phyloP scores from a whole-genome alignment of 192 early-diverging fungal species.

The Thamnidium elegans region DNA sequence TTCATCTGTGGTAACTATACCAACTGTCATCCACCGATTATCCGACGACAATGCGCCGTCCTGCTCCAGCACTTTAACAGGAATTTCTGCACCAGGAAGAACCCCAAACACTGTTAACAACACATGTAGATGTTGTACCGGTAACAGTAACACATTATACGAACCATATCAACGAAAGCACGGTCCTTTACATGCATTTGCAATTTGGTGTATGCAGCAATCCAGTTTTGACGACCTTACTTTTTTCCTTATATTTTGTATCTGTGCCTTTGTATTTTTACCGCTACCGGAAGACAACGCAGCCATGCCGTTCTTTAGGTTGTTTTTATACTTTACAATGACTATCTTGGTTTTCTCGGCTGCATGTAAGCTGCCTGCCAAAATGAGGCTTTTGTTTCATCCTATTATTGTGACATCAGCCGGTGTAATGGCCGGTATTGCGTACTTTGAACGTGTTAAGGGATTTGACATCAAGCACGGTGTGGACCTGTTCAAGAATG shows the following conservation, averaged over 20 bases:
- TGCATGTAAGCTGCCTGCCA: conserved; percentile 7
- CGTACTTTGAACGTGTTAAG: conserved; percentile 13
- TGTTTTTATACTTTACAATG: conserved; percentile 10
- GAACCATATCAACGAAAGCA: neutral
- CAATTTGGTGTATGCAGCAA: conserved; percentile 11
- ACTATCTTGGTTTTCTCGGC: conserved; percentile 6
- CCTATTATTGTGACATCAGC: conserved; percentile 25
- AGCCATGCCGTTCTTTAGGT: conserved; percentile 12
- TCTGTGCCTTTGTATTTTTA: conserved; percentile 10
- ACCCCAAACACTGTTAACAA: no score
- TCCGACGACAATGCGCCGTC: neutral
- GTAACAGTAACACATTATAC: neutral
- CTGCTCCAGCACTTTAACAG: neutral
- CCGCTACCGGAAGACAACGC: conserved; percentile 4
- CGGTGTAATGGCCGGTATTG: conserved; percentile 7
- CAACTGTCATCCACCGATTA: neutral
- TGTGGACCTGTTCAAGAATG: conserved; percentile 7
- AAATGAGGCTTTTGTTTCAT: conserved; percentile 6
- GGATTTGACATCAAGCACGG: neutral
- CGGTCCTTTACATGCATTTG: conserved; percentile 2
- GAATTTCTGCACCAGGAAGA: neutral
- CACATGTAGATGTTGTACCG: no score
- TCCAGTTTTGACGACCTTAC: conserved; percentile 6
- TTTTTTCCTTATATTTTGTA: conserved; percentile 1
- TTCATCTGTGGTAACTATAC: neutral